A percentile compares a stretch with the other conserved stretches of the same genome.
Evolutionary conservation across 257 asterid genomes (phyloP).

Genomic region (Petunia axillaris): DNA sequence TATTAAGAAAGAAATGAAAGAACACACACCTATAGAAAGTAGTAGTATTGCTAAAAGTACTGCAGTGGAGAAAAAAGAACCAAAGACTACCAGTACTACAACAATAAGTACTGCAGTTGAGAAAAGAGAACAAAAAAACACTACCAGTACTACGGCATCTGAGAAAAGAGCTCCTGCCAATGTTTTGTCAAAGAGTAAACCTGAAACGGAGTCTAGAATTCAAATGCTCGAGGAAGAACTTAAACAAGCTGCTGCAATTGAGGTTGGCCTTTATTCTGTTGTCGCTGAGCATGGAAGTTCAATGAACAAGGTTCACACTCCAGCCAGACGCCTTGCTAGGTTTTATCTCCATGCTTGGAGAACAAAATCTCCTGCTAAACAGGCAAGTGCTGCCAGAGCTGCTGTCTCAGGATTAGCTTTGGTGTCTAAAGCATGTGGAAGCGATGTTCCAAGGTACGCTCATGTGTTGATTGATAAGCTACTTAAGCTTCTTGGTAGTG

Average conservation of each 20-base stretch:
- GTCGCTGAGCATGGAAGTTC: constrained; percentile 89
- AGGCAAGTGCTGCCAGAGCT: constrained; percentile 84
- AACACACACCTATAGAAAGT: constrained; percentile 35
- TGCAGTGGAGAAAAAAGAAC: constrained; percentile 20
- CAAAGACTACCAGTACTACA: not conserved
- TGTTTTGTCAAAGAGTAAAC: constrained; percentile 41
- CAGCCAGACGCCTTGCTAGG: constrained; percentile 86
- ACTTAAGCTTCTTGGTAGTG: not conserved
- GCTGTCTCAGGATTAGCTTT: constrained; percentile 77
- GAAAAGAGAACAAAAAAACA: constrained; percentile 22
- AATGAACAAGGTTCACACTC: constrained; percentile 73
- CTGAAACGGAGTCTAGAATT: constrained; percentile 51
- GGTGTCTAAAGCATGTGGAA: constrained; percentile 92
- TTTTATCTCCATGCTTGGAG: constrained; percentile 72
- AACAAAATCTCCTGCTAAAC: constrained; percentile 58
- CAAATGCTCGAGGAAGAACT: constrained; percentile 84
- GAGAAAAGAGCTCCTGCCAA: constrained; percentile 26
- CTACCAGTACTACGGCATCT: not conserved
- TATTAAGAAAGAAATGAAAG: constrained; percentile 48
- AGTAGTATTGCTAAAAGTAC: constrained; percentile 30
- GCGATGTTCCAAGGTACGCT: constrained; percentile 80
- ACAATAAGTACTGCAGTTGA: constrained; percentile 11
- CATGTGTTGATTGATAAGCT: constrained; percentile 18
- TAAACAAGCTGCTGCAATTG: constrained; percentile 79
- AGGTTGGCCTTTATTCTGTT: constrained; percentile 73